Percentiles rank a stretch among this genome's conserved stretches.
Conservation (phyloP, 176 grass and related monocot species). For the Musa itinerans region DNA sequence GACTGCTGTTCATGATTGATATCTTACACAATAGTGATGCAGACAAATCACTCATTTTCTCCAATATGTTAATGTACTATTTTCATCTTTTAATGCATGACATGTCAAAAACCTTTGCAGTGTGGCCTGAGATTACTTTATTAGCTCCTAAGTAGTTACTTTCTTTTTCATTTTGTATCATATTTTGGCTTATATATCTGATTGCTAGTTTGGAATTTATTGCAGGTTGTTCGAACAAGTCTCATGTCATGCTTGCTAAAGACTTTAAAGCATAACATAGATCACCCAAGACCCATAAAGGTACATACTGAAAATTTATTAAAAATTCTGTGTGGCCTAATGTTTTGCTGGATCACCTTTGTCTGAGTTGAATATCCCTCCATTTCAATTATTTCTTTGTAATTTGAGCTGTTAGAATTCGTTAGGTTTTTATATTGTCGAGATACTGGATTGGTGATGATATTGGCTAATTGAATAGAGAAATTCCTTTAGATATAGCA, state of each 20-base stretch:
- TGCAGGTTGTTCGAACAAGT: constrained; percentile 83
- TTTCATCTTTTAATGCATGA: no score
- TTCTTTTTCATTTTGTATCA: not conserved
- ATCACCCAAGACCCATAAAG: constrained; percentile 94
- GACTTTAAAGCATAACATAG: constrained; percentile 95
- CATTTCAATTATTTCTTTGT: not conserved
- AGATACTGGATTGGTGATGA: not conserved
- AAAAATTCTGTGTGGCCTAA: not conserved
- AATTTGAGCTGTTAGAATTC: not conserved
- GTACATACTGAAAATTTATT: constrained; percentile 30
- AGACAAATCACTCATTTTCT: no score
- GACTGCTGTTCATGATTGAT: no score
- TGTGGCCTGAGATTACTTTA: not conserved
- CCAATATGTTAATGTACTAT: no score
- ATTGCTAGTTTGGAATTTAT: constrained; percentile 16
- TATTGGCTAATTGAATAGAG: not conserved
- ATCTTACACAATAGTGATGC: no score
- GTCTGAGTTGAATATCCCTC: no score
- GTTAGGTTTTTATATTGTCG: not conserved
- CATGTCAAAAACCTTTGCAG: no score
- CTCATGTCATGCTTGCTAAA: constrained; percentile 91
- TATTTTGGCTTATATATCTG: not conserved
- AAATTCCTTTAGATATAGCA: not conserved
- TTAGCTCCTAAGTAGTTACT: not conserved
- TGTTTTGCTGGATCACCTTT: no score